Evolutionary conservation across 2,329 filamentous ascomycete genomes (phyloP).

Genomic region (Aspergillus melleus): DNA sequence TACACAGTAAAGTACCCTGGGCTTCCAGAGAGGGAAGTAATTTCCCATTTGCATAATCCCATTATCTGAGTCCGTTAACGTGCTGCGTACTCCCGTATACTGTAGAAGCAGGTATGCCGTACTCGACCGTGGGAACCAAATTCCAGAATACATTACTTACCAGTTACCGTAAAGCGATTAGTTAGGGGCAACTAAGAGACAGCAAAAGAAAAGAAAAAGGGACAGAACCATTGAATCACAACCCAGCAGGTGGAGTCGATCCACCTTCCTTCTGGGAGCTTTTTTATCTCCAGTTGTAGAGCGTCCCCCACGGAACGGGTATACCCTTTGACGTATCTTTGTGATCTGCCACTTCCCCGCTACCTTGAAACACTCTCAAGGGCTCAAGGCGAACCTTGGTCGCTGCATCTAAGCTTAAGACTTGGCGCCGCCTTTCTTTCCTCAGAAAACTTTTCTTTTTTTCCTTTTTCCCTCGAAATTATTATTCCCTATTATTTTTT

Average conservation of each 20-base stretch:
- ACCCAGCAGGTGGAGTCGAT: conserved; percentile 14
- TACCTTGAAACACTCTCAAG: conserved; percentile 31
- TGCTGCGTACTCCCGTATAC: neutral
- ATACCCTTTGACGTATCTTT: conserved; percentile 35
- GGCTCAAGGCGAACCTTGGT: conserved; percentile 33
- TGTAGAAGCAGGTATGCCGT: neutral
- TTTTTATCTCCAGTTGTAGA: conserved; percentile 15
- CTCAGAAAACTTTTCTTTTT: neutral
- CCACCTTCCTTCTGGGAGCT: conserved; percentile 14
- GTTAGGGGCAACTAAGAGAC: neutral
- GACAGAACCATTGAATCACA: conserved; percentile 7
- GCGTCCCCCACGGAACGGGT: conserved; percentile 29
- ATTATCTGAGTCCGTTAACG: neutral
- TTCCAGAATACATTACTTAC: neutral
- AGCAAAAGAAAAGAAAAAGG: conserved; percentile 3
- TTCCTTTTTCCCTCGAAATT: conserved; percentile 7
- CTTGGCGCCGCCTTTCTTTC: conserved; percentile 28
- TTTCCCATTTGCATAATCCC: neutral
- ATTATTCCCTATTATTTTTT: conserved; percentile 1
- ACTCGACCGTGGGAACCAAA: neutral
- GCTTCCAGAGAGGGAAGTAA: neutral
- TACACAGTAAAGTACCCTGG: neutral
- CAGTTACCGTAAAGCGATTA: neutral
- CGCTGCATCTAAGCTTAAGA: conserved; percentile 28
- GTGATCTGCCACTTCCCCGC: conserved; percentile 34